Percentiles rank a stretch among this genome's conserved stretches.
phyloP scores from a whole-genome alignment of 306 rosid species.

The Abrus pulchellus region DNA sequence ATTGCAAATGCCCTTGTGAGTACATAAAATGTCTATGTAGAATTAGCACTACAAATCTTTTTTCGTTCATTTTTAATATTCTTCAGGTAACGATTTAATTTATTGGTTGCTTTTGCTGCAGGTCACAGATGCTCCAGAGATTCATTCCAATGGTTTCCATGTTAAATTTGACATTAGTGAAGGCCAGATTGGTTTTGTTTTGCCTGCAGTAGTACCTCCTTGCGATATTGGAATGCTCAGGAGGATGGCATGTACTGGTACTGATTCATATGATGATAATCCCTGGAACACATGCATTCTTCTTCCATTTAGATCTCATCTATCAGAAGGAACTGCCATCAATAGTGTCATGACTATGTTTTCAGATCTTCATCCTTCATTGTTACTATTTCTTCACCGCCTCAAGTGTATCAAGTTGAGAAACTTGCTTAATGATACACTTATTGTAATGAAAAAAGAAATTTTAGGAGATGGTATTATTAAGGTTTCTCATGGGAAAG shows the following conservation, averaged over 20 bases:
- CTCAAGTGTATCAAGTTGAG: conserved; percentile 83
- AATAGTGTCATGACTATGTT: conserved; percentile 75
- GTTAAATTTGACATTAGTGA: conserved; percentile 93
- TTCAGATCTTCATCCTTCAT: conserved; percentile 95
- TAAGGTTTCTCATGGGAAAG: conserved; percentile 81
- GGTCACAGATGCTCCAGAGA: conserved; percentile 98
- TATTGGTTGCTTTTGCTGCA: conserved; percentile 54
- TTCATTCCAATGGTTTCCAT: conserved; percentile 98
- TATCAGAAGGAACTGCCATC: conserved; percentile 66
- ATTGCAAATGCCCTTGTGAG: neutral
- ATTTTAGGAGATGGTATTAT: conserved; percentile 76
- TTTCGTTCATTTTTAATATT: conserved; percentile 5
- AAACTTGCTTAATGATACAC: conserved; percentile 75
- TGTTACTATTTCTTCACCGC: conserved; percentile 92
- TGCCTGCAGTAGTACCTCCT: conserved; percentile 86
- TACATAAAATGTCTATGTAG: neutral
- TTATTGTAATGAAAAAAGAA: conserved; percentile 85
- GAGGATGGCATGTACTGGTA: conserved; percentile 65
- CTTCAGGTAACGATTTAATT: conserved; percentile 26
- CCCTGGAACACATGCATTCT: conserved; percentile 91
- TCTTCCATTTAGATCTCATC: conserved; percentile 83
- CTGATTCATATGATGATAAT: conserved; percentile 56
- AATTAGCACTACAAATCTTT: neutral
- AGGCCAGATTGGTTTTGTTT: conserved; percentile 96
- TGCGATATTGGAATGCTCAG: conserved; percentile 66